phyloP scores from a whole-genome alignment of 495 filamentous ascomycete genomes.

The Aspergillus coremiiformis region DNA sequence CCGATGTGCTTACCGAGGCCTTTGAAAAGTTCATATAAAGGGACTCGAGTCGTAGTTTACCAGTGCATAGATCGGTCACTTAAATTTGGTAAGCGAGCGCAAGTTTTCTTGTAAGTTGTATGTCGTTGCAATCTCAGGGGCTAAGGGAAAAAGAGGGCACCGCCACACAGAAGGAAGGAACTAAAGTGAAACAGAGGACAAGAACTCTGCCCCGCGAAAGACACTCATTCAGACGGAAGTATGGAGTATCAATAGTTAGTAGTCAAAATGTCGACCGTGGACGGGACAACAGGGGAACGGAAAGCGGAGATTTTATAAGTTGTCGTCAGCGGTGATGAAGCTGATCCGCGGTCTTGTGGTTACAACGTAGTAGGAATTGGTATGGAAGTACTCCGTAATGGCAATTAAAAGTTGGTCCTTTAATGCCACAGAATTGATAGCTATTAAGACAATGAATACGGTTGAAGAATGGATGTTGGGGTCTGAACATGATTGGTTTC shows the following conservation, averaged over 20 bases:
- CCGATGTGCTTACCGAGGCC: too few relatives aligned
- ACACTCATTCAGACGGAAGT: background rate
- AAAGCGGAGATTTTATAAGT: background rate
- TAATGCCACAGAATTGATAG: too few relatives aligned
- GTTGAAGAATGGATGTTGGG: too few relatives aligned
- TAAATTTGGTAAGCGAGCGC: too few relatives aligned
- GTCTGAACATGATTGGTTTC: too few relatives aligned
- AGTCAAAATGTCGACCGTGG: background rate
- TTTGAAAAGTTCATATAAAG: too few relatives aligned
- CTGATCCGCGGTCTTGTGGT: background rate
- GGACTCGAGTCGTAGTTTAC: too few relatives aligned
- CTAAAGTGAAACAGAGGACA: background rate
- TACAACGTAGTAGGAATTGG: background rate
- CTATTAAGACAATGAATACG: too few relatives aligned
- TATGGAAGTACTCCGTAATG: background rate
- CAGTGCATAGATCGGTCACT: too few relatives aligned
- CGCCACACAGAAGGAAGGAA: background rate
- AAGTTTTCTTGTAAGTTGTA: too few relatives aligned
- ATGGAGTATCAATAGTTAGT: background rate
- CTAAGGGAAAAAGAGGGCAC: background rate
- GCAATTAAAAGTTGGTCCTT: too few relatives aligned
- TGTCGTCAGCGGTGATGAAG: background rate
- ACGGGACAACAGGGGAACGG: background rate
- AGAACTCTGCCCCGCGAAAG: background rate
- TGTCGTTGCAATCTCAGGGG: background rate